Evolutionary conservation across 805 yeast species (phyloP), one percentile per base, ranked within the genome.

Genomic region (Wickerhamiella kurtzmanii): DNA sequence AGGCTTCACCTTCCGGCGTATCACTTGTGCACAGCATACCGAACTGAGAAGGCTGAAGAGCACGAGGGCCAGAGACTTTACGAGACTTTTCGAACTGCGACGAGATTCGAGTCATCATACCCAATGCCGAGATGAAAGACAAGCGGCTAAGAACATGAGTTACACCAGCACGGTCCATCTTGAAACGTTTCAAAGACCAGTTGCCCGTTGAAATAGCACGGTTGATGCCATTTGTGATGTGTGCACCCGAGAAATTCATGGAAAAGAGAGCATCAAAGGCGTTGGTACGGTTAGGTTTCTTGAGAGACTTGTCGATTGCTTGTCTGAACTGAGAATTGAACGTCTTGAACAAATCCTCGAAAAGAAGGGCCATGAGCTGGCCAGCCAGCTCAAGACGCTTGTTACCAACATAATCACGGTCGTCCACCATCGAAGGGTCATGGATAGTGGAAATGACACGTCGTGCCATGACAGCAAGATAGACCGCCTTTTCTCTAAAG

Each of bases 1-100:
- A 92, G 0, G 98, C 98, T 67, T 92, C 98, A 73, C 98, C 98
- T 74, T 92, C 98, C 1, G 98, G 98, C 0, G 98, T 92, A 74
- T 92, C 98, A 0, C 97, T 84, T 4, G 97, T 86, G 72, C 98
- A 92, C 50, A 92, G 72, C 97, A 92, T 92, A 62, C 98, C 98
- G 64, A 92, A 92, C 68, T 92, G 98, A 1, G 98, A 92, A 9
- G 98, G 98, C 65, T 92, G 98, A 54, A 92, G 73, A 15, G 98
- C 96, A 74, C 98, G 82, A 44, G 98, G 98, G 40, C 98, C 98
- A 1, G 95, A 84, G 38, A 92, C 98, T 64, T 92, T 92, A 68
- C 98, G 75, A 2, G 97, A 87, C 64, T 92, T 92, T 64, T 92
- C 98, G 60, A 92, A 92, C 66, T 92, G 98, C n/a, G 97, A 89